phyloP scores from a whole-genome alignment of 441 rosid genomes.

The Omphalea diandra region DNA sequence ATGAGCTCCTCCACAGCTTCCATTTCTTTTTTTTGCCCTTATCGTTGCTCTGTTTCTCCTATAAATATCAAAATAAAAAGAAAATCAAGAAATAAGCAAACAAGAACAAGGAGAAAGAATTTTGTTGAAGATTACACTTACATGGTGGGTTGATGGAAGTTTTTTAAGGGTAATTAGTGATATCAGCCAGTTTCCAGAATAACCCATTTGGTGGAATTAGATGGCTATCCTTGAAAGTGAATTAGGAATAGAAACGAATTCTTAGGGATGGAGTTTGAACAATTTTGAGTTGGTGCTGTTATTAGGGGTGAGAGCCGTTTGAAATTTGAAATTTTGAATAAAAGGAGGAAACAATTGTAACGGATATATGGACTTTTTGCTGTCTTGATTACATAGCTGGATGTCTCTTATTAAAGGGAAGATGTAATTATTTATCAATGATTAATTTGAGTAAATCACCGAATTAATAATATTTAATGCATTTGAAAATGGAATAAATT shows the following conservation, averaged over 20 bases:
- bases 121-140: constrained; percentile 14
- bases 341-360: constrained; percentile 17
- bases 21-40: constrained; percentile 81
- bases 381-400: not conserved
- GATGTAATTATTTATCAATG: too few species aligned
- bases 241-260: too few species aligned
- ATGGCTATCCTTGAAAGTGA: too few species aligned
- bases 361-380: constrained; percentile 30
- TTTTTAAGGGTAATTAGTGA: constrained; percentile 58
- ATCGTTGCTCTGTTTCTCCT: constrained; percentile 44
- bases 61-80: constrained; percentile 7
- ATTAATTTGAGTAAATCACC: too few species aligned
- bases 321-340: constrained; percentile 39
- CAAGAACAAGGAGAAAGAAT: not conserved
- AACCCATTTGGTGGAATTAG: constrained; percentile 53
- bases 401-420: not conserved
- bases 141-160: constrained; percentile 39
- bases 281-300: too few species aligned
- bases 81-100: not conserved
- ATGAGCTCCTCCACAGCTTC: constrained; percentile 89
- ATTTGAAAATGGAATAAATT: too few species aligned
- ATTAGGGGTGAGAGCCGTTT: constrained; percentile 19
- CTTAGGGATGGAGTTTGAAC: too few species aligned
- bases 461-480: too few species aligned
- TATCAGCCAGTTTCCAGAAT: constrained; percentile 81